phyloP scores from a whole-genome alignment of 2,329 filamentous ascomycete genomes.

The Gaeumannomyces sp. region DNA sequence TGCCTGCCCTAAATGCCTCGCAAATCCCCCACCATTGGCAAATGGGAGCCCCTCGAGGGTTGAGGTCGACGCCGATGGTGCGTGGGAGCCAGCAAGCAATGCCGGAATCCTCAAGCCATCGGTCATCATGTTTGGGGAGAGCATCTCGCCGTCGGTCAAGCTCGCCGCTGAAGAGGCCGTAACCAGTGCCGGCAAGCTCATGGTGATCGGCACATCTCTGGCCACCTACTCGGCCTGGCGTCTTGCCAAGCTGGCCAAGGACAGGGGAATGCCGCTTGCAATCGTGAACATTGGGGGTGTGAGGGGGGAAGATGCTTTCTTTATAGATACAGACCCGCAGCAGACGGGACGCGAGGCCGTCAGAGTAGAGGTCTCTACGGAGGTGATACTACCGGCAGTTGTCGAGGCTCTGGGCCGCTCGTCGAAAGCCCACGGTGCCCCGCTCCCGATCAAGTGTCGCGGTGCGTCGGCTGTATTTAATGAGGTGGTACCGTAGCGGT shows the following conservation, averaged over 20 bases:
- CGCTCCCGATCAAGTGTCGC: constrained; percentile 3
- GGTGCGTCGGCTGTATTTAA: constrained; percentile 41
- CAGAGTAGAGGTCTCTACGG: constrained; percentile 51
- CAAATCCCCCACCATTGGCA: constrained; percentile 48
- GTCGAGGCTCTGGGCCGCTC: constrained; percentile 32
- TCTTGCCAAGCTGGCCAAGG: constrained; percentile 74
- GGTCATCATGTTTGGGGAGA: constrained; percentile 96
- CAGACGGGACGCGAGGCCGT: constrained; percentile 47
- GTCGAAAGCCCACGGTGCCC: constrained; percentile 12
- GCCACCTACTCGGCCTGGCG: constrained; percentile 96
- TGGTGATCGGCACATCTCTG: constrained; percentile 82
- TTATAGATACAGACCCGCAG: constrained; percentile 45
- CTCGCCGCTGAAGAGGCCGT: constrained; percentile 71
- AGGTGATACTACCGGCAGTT: constrained; percentile 50
- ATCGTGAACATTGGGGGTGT: constrained; percentile 85
- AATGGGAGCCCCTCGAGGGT: constrained; percentile 54
- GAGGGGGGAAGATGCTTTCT: constrained; percentile 70
- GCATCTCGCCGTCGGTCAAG: constrained; percentile 65
- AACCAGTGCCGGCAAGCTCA: constrained; percentile 65
- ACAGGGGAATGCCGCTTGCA: constrained; percentile 77
- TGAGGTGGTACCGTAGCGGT: constrained; percentile 50
- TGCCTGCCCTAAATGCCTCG: constrained; percentile 74
- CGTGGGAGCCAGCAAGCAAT: constrained; percentile 59
- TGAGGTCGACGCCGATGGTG: constrained; percentile 71
- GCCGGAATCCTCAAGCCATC: constrained; percentile 86